Percentiles rank a stretch among this genome's conserved stretches.
These are phyloP conservation scores for Microcera coccophila DNA, from an alignment of 2,329 filamentous ascomycete species.

Conservation along the genomic window DNA sequence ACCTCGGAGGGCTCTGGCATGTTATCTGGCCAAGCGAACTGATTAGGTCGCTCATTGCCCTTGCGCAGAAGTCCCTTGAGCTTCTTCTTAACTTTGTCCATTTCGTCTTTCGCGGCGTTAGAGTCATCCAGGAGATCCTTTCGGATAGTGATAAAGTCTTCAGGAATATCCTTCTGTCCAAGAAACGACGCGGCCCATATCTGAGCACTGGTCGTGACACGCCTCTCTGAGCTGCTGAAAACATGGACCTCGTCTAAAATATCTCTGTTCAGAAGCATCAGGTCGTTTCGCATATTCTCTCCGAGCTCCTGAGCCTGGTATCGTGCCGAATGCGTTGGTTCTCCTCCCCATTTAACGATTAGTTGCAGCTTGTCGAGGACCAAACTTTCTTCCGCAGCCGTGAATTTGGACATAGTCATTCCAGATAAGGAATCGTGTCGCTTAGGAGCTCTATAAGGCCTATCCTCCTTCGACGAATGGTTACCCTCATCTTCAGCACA, in stretches of 20 bases:
- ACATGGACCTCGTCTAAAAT: constrained; percentile 89
- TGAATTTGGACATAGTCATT: constrained; percentile 88
- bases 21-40: constrained; percentile 97
- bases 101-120: constrained; percentile 97
- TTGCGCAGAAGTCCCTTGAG: constrained; percentile 87
- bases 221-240: constrained; percentile 91
- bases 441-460: constrained; percentile 41
- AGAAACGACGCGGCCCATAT: constrained; percentile 92
- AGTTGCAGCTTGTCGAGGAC: constrained; percentile 94
- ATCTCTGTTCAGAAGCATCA: constrained; percentile 87
- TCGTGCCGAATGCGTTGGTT: constrained; percentile 93
- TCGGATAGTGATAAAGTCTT: constrained; percentile 83
- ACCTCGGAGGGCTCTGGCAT: constrained; percentile 94
- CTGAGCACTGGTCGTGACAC: constrained; percentile 92
- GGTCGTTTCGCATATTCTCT: constrained; percentile 91
- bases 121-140: constrained; percentile 96
- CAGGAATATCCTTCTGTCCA: constrained; percentile 76
- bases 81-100: constrained; percentile 99
- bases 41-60: constrained; percentile 86
- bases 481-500: constrained; percentile 21
- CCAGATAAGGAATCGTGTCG: constrained; percentile 83
- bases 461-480: constrained; percentile 18
- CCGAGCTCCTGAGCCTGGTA: constrained; percentile 96
- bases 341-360: constrained; percentile 98
- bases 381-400: constrained; percentile 86